Evolutionary conservation across 306 rosid species (phyloP).

Genomic region (Canavalia gladiata): DNA sequence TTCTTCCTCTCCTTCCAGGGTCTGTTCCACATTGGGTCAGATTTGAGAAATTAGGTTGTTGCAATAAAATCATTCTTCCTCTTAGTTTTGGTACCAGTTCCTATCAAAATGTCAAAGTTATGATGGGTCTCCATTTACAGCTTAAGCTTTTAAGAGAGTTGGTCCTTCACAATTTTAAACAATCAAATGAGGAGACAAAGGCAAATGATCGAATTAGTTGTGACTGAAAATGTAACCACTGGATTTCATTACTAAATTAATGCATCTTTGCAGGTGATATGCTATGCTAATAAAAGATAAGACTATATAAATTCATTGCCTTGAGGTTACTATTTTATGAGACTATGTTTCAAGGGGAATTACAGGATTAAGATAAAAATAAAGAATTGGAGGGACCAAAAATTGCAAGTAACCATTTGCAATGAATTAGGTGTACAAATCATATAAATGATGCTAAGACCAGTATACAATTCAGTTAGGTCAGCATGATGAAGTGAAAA

Average conservation of each 20-base stretch:
- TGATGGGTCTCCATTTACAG: background rate
- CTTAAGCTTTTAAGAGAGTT: constrained; percentile 15
- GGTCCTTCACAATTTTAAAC: constrained; percentile 13
- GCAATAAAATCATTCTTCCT: too few species aligned
- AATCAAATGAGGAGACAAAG: background rate
- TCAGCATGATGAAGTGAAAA: constrained; percentile 9
- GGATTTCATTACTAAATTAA: background rate
- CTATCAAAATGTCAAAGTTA: background rate
- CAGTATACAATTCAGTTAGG: background rate
- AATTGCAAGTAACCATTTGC: constrained; percentile 29
- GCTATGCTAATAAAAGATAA: background rate
- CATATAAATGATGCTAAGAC: background rate
- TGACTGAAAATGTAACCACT: background rate
- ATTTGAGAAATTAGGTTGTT: too few species aligned
- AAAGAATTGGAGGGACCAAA: constrained; percentile 3
- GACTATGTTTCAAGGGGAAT: background rate
- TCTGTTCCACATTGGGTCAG: too few species aligned
- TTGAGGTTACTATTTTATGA: background rate
- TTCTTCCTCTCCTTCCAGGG: too few species aligned
- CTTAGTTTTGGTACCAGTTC: too few species aligned
- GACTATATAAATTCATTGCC: background rate
- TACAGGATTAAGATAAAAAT: constrained; percentile 5
- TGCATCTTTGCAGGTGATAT: constrained; percentile 9
- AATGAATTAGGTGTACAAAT: constrained; percentile 4
- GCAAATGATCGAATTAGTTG: constrained; percentile 4